Conservation (phyloP, 805 yeast species). For the Starmerella apicola region DNA sequence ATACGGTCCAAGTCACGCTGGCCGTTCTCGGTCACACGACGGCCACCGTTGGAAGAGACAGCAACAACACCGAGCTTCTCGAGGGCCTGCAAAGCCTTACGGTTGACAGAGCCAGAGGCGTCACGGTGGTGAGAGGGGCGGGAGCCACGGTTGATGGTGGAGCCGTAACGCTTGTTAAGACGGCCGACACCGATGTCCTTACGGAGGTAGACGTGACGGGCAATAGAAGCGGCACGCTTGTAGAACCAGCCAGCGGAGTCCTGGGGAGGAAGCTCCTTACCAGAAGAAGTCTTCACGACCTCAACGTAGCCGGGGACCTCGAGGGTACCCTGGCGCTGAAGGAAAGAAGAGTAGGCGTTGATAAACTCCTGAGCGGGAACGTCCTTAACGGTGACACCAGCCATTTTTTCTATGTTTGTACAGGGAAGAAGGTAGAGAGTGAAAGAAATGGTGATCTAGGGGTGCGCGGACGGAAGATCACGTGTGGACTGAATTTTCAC, state of each 20-base stretch:
- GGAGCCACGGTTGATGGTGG: constrained; percentile 97
- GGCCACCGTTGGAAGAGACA: constrained; percentile 95
- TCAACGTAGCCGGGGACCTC: constrained; percentile 99
- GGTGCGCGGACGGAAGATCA: too few species aligned
- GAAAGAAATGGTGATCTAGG: background rate
- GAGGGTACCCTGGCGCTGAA: constrained; percentile 99
- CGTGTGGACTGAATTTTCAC: too few species aligned
- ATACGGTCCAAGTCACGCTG: constrained; percentile 99
- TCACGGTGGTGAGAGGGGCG: constrained; percentile 98
- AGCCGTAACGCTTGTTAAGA: constrained; percentile 98
- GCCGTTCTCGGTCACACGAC: constrained; percentile 98
- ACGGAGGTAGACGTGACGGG: constrained; percentile 99
- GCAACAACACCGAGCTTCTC: constrained; percentile 97
- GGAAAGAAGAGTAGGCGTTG: constrained; percentile 98
- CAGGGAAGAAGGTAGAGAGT: too few species aligned
- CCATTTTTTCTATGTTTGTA: constrained; percentile 15
- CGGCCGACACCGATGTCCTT: constrained; percentile 99
- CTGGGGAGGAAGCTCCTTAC: constrained; percentile 99
- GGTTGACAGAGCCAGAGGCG: constrained; percentile 98
- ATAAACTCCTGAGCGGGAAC: constrained; percentile 99
- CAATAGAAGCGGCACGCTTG: constrained; percentile 99
- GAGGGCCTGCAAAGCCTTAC: constrained; percentile 94
- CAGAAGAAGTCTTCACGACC: constrained; percentile 96
- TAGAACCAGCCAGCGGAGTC: constrained; percentile 99
- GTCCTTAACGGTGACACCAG: constrained; percentile 56